These are phyloP conservation scores for Lathyrus aphaca DNA, from an alignment of 306 rosid species.

Conservation along the genomic window DNA sequence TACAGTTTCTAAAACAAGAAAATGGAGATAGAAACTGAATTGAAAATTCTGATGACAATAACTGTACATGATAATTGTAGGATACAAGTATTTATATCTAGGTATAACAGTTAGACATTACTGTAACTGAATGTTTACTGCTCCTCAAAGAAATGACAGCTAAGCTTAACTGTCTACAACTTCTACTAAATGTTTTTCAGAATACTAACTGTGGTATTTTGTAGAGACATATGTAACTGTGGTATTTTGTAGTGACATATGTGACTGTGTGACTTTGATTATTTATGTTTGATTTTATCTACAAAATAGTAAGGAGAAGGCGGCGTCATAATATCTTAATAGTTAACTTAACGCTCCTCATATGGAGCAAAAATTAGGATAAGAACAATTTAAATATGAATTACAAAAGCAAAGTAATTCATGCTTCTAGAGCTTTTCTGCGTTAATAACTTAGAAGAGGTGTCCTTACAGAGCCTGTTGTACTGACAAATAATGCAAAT, in stretches of 20 bases:
- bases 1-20: background rate
- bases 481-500: background rate
- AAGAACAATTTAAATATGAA: conserved; percentile 10
- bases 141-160: background rate
- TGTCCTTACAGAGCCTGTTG: background rate
- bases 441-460: conserved; percentile 4
- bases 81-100: background rate
- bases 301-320: background rate
- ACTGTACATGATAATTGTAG: background rate
- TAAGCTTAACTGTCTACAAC: background rate
- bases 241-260: background rate
- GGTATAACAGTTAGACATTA: background rate
- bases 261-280: background rate
- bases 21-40: background rate
- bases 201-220: background rate
- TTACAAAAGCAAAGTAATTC: conserved; percentile 6
- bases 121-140: background rate
- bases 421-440: conserved; percentile 3
- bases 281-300: background rate
- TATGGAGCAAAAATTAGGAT: conserved; percentile 5
- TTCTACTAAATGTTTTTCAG: background rate
- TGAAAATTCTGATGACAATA: background rate
- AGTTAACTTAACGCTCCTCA: conserved; percentile 3
- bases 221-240: background rate
- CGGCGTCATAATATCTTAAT: background rate